These are phyloP conservation scores for Pseudonitzschia multistriata DNA, from an alignment of 108 stramenopile genomes.

Conservation along the genomic window DNA sequence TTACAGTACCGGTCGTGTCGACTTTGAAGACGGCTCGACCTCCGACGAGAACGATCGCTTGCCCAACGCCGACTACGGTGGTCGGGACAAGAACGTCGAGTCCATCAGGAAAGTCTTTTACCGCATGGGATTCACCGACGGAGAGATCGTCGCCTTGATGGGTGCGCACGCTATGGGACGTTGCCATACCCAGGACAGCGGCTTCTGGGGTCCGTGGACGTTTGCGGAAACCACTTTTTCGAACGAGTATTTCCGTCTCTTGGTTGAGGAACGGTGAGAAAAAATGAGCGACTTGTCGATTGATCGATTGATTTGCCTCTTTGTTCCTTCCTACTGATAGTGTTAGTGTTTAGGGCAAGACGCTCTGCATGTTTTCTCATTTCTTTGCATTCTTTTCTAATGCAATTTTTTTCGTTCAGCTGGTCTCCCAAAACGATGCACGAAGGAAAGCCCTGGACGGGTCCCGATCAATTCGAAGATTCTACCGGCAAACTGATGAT, in stretches of 20 bases:
- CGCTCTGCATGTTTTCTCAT: no score
- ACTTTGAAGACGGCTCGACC: constrained; percentile 58
- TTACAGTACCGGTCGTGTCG: constrained; percentile 69
- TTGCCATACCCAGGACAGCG: constrained; percentile 88
- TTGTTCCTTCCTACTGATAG: no score
- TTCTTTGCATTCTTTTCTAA: no score
- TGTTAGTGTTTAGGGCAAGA: no score
- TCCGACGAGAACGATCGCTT: constrained; percentile 77
- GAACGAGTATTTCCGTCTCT: constrained; percentile 95
- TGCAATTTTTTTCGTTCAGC: neutral
- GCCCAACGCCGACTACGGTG: constrained; percentile 91
- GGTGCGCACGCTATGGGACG: constrained; percentile 93
- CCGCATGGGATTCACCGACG: constrained; percentile 89
- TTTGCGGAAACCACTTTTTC: constrained; percentile 93
- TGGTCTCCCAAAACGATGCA: constrained; percentile 84
- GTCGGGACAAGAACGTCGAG: constrained; percentile 55
- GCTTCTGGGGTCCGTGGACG: constrained; percentile 94
- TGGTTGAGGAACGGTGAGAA: constrained; percentile 75
- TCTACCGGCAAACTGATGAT: constrained; percentile 71
- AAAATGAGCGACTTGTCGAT: neutral
- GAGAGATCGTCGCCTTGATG: constrained; percentile 93
- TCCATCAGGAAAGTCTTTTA: constrained; percentile 93
- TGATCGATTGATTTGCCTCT: neutral
- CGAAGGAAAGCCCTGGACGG: constrained; percentile 83
- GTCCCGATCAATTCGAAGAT: constrained; percentile 94